These are phyloP conservation scores for Cercophora scortea DNA, from an alignment of 495 filamentous ascomycete genomes.

Conservation along the genomic window DNA sequence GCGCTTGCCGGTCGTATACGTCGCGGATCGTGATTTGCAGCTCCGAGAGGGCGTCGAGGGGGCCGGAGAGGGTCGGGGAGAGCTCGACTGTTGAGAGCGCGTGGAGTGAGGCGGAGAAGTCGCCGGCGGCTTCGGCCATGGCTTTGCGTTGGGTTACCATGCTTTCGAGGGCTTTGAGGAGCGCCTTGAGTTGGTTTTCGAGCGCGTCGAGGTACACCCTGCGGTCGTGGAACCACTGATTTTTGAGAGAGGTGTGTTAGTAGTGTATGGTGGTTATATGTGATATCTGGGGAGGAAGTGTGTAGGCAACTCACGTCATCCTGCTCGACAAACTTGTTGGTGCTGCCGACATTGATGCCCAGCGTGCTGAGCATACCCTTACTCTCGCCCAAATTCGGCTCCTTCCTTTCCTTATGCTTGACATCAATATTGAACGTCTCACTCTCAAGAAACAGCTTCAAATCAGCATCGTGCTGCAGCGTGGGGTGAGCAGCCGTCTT, in stretches of 20 bases:
- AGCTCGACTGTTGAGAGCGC: constrained; percentile 83
- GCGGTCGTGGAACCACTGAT: constrained; percentile 97
- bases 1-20: constrained; percentile 91
- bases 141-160: constrained; percentile 88
- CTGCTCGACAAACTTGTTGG: constrained; percentile 89
- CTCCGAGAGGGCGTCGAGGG: constrained; percentile 83
- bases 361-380: constrained; percentile 88
- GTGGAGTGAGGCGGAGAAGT: constrained; percentile 88
- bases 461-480: constrained; percentile 84
- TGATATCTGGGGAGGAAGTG: too few species aligned
- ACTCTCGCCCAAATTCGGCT: constrained; percentile 76
- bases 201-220: constrained; percentile 88
- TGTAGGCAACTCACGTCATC: constrained; percentile 67
- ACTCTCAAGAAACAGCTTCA: constrained; percentile 95
- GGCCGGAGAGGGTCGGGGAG: constrained; percentile 76
- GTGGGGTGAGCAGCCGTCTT: constrained; percentile 86
- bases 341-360: constrained; percentile 64
- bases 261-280: too few species aligned
- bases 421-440: constrained; percentile 92
- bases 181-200: constrained; percentile 87
- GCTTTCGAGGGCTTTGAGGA: constrained; percentile 86
- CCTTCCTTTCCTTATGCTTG: constrained; percentile 93
- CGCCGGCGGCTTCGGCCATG: constrained; percentile 83
- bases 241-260: too few species aligned
- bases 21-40: constrained; percentile 90